Percentiles rank a stretch among this genome's conserved stretches.
Evolutionary conservation across 352 stramenopile species (phyloP).

Genomic region (Pythium volutum): DNA sequence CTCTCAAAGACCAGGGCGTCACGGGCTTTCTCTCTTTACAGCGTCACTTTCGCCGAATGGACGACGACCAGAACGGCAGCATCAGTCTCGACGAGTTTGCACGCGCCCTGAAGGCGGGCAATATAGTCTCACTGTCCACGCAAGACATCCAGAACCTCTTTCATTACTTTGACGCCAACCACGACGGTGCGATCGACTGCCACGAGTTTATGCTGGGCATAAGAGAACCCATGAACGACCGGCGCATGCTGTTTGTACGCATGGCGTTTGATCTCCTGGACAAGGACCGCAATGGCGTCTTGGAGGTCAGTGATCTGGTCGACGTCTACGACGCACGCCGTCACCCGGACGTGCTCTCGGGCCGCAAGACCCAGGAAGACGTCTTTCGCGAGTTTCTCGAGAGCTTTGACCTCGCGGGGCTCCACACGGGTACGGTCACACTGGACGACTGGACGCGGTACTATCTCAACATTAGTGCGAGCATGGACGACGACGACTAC

Average conservation of each 20-base stretch:
- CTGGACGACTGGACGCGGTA: conserved; percentile 78
- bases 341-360: conserved; percentile 81
- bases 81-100: conserved; percentile 79
- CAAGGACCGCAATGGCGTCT: conserved; percentile 62
- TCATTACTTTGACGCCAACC: conserved; percentile 84
- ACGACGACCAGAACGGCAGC: conserved; percentile 67
- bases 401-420: conserved; percentile 59
- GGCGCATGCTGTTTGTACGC: conserved; percentile 73
- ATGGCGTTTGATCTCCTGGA: conserved; percentile 89
- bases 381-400: conserved; percentile 82
- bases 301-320: conserved; percentile 72
- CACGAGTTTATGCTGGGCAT: conserved; percentile 85
- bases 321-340: conserved; percentile 76
- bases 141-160: conserved; percentile 66
- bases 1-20: conserved; percentile 62
- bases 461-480: conserved; percentile 87
- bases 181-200: conserved; percentile 79
- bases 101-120: conserved; percentile 51
- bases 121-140: conserved; percentile 44
- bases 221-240: conserved; percentile 76
- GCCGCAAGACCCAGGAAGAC: conserved; percentile 73
- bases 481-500: conserved; percentile 91
- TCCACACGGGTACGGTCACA: conserved; percentile 53
- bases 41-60: conserved; percentile 69
- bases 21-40: conserved; percentile 74